phyloP scores from a whole-genome alignment of 2,329 filamentous ascomycete species.

The Cladosporium phlei region DNA sequence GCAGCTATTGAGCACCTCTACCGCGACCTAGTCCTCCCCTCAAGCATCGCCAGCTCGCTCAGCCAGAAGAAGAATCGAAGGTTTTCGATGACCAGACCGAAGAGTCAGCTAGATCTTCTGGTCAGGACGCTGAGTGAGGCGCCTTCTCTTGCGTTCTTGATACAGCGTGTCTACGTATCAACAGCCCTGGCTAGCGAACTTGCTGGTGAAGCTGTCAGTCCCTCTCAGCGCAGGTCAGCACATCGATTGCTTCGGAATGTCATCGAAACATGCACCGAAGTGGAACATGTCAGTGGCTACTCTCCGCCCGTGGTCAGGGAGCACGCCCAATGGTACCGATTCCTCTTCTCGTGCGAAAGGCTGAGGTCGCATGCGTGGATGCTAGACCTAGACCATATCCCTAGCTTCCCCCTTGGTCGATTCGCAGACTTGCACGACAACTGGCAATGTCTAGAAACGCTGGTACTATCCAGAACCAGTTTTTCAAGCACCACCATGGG shows the following conservation, averaged over 20 bases:
- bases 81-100: constrained; percentile 30
- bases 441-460: constrained; percentile 49
- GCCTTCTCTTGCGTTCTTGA: constrained; percentile 47
- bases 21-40: constrained; percentile 30
- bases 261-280: constrained; percentile 55
- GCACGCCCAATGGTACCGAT: constrained; percentile 29
- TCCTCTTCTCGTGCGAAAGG: constrained; percentile 43
- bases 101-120: constrained; percentile 50
- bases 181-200: constrained; percentile 41
- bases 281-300: constrained; percentile 52
- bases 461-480: constrained; percentile 46
- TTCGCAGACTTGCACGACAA: constrained; percentile 50
- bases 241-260: constrained; percentile 52
- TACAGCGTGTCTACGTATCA: constrained; percentile 50
- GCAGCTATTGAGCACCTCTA: constrained; percentile 49
- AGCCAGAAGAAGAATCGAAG: constrained; percentile 38
- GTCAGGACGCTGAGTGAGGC: constrained; percentile 51
- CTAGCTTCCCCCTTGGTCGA: constrained; percentile 48
- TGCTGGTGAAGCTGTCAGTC: constrained; percentile 28
- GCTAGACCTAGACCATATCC: constrained; percentile 28
- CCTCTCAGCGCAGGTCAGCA: constrained; percentile 40
- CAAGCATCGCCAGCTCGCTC: constrained; percentile 15
- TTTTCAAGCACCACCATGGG: constrained; percentile 39
- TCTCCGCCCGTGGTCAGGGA: constrained; percentile 35
- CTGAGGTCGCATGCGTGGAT: constrained; percentile 55